These are phyloP conservation scores for Agaricales sp. DNA, from an alignment of 1,284 basidiomycete genomes.

Conservation along the genomic window DNA sequence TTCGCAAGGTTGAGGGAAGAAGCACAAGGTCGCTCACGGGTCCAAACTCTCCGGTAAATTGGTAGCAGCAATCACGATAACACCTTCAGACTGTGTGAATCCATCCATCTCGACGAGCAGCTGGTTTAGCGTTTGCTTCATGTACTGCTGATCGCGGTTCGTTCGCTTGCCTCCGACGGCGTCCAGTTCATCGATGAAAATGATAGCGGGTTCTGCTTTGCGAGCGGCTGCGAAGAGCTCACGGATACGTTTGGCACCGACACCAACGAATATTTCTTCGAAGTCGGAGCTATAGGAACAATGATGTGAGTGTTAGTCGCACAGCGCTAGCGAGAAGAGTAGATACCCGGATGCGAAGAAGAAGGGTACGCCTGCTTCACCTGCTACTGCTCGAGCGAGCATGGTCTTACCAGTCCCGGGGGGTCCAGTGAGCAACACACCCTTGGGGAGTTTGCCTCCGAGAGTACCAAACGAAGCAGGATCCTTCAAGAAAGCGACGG, in stretches of 20 bases:
- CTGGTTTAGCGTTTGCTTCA: conserved; percentile 92
- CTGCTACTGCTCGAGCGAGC: conserved; percentile 91
- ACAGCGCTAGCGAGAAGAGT: not conserved
- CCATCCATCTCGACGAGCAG: conserved; percentile 93
- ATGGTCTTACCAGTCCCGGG: conserved; percentile 97
- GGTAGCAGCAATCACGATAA: conserved; percentile 91
- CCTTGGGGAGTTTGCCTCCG: conserved; percentile 88
- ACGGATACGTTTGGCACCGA: conserved; percentile 92
- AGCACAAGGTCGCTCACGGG: conserved; percentile 38
- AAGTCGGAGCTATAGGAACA: conserved; percentile 73
- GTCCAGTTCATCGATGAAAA: conserved; percentile 92
- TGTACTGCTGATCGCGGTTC: conserved; percentile 79
- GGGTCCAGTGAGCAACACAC: conserved; percentile 78
- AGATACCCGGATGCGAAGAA: conserved; percentile 73
- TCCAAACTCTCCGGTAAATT: conserved; percentile 92
- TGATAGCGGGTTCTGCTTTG: conserved; percentile 91
- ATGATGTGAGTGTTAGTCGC: conserved; percentile 6
- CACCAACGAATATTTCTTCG: conserved; percentile 96
- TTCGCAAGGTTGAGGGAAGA: not conserved
- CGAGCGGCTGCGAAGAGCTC: conserved; percentile 93
- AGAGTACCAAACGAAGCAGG: conserved; percentile 81
- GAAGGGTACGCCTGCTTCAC: conserved; percentile 93
- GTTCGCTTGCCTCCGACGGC: conserved; percentile 91
- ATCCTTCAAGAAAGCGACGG: conserved; percentile 89
- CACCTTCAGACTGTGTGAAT: conserved; percentile 82